Conservation (phyloP, 2,329 filamentous ascomycete species). For the Cladophialophora exuberans region DNA sequence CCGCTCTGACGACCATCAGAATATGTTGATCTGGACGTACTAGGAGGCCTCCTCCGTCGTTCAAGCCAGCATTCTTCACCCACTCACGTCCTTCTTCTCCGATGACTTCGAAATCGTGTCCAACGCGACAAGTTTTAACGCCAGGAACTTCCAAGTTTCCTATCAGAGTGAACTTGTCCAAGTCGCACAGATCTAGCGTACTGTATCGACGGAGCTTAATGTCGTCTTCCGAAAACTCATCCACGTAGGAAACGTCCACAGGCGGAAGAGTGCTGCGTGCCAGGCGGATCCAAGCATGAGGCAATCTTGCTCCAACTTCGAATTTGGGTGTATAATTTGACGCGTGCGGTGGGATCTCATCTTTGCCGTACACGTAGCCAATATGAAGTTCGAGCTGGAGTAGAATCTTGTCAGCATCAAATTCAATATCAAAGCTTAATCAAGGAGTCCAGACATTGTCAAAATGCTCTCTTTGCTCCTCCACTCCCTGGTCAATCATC, state of each 20-base stretch:
- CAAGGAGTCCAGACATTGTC: conserved; percentile 16
- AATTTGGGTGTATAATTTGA: conserved; percentile 45
- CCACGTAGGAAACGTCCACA: conserved; percentile 42
- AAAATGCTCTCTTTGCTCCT: conserved; percentile 27
- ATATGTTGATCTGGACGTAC: conserved; percentile 48
- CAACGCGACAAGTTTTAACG: conserved; percentile 23
- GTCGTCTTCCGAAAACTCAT: conserved; percentile 37
- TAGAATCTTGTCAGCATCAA: neutral
- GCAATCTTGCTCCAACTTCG: conserved; percentile 43
- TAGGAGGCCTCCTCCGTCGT: conserved; percentile 36
- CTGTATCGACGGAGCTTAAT: conserved; percentile 38
- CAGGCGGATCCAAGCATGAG: conserved; percentile 45
- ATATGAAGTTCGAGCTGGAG: conserved; percentile 46
- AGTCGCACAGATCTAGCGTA: conserved; percentile 42
- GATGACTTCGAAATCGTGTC: conserved; percentile 35
- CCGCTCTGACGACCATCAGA: conserved; percentile 24
- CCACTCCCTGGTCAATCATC: conserved; percentile 36
- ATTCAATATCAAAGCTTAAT: neutral
- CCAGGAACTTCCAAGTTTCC: conserved; percentile 21
- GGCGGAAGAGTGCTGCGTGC: conserved; percentile 21
- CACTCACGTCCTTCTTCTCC: conserved; percentile 31
- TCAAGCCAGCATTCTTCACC: conserved; percentile 31
- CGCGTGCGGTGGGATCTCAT: conserved; percentile 40
- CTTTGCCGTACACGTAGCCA: conserved; percentile 48
- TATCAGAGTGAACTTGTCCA: conserved; percentile 40